Percentiles rank a stretch among this genome's conserved stretches.
Conservation (phyloP, 176 grass and related monocot genomes). For the Saccharum spontaneum region DNA sequence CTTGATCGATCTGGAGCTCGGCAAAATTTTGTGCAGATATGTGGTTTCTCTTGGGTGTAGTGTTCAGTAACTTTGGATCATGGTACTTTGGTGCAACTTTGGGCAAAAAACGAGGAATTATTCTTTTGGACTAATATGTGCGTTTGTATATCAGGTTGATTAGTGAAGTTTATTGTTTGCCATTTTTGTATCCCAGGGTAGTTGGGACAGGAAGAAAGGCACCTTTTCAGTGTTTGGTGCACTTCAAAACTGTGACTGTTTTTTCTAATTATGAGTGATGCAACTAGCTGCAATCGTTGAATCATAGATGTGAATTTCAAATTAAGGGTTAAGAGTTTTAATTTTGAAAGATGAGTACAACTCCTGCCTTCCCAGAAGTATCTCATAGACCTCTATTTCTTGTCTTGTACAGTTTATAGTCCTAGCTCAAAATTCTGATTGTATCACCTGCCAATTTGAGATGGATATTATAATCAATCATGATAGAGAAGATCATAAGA, state of each 20-base stretch:
- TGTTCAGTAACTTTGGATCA: background rate
- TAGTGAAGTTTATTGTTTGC: background rate
- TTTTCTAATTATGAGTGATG: background rate
- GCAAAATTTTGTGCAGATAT: background rate
- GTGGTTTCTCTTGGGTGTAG: background rate
- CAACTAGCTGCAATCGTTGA: background rate
- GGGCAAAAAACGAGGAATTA: background rate
- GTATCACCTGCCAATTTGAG: background rate
- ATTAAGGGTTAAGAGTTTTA: background rate
- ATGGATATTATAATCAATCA: constrained; percentile 12
- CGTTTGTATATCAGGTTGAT: background rate
- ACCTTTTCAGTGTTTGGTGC: background rate
- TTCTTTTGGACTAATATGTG: background rate
- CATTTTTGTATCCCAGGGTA: background rate
- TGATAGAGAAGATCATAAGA: background rate
- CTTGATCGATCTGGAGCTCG: background rate
- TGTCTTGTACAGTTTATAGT: background rate
- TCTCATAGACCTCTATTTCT: background rate
- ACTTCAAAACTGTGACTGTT: background rate
- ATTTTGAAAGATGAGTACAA: background rate
- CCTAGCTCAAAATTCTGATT: background rate
- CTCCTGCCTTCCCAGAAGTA: background rate
- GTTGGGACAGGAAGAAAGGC: background rate
- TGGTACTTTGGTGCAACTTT: background rate
- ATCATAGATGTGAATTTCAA: background rate